Evolutionary conservation across 208 protist species (phyloP), one percentile per base, ranked within the genome.

Genomic region (Acanthamoeba sp.): DNA sequence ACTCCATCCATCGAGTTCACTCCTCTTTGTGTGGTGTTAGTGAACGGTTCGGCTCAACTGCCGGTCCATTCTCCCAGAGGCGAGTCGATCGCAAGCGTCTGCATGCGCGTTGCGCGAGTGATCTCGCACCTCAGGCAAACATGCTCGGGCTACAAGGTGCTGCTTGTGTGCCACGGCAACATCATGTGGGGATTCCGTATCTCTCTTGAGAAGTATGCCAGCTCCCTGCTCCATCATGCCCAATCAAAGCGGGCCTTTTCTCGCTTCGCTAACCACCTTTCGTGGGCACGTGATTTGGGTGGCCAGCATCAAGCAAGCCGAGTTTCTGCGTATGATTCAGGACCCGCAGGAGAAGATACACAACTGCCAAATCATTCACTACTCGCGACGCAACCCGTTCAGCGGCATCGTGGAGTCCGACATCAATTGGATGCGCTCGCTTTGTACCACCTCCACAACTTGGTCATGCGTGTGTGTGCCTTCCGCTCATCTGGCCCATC

Each of bases 291-390:
- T 4, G 14, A 42, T 82, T 82, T 82, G 7, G 22, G 10, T 45
- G 22, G 14, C 9, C n/a, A 87, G 76, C 42, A 48, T 87, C 38
- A 87, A 87, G 48, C 76, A 87, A 32, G n/a, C 22, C 16, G 76
- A 87, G 10, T 87, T 59, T 40, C 76, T 48, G 3, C 42, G 48
- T 10, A 59, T 87, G 76, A 87, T 87, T 40, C n/a, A 27, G 20
- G 76, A 87, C 76, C 76, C 76, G 9, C 42, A 87, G 20, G 36
- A 95, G n/a, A 90, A 78, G 66, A 93, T 92, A 3, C 52, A 93
- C 50, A 95, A 95, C 55, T 91, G 93, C 52, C 93, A 95, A 12
- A 93, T 95, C 42, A 29, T 95, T 18, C 93, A 95, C 62, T 95
- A 95, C 62, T 66, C 93, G 20, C 40, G 93, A 55, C 71, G 91